Conservation (phyloP, 2,329 filamentous ascomycete species). For the Xylariaceae sp. region DNA sequence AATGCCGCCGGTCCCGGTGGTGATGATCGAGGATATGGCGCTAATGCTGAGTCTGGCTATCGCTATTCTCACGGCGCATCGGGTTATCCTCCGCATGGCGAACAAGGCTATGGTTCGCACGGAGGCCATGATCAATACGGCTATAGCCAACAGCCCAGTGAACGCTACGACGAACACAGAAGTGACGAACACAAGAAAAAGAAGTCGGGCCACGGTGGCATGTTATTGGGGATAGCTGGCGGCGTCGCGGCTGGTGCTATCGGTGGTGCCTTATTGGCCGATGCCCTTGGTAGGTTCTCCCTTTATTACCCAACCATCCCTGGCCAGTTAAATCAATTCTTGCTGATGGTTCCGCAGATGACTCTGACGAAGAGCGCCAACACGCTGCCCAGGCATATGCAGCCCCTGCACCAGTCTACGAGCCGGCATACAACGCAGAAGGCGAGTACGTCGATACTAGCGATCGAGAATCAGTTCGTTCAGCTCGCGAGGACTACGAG, state of each 20-base stretch:
- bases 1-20: conserved; percentile 20
- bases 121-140: conserved; percentile 16
- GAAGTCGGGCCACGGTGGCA: conserved; percentile 50
- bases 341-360: conserved; percentile 30
- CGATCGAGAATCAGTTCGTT: conserved; percentile 42
- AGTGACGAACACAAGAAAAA: conserved; percentile 41
- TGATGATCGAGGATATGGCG: conserved; percentile 20
- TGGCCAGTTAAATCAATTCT: neutral
- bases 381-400: conserved; percentile 23
- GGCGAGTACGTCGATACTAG: conserved; percentile 46
- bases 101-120: conserved; percentile 21
- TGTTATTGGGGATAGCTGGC: conserved; percentile 58
- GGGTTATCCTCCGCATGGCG: conserved; percentile 23
- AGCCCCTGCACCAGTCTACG: conserved; percentile 39
- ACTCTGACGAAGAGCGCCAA: conserved; percentile 36
- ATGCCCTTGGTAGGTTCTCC: conserved; percentile 52
- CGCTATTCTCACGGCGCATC: conserved; percentile 26
- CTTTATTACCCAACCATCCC: neutral
- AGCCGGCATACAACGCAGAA: conserved; percentile 45
- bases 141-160: neutral
- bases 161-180: conserved; percentile 7
- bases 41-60: conserved; percentile 24
- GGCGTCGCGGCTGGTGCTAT: conserved; percentile 59
- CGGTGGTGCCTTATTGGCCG: conserved; percentile 59
- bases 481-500: conserved; percentile 44